Evolutionary conservation across 1,139 yeast genomes (phyloP).

Genomic region (Kluyveromyces sp.): DNA sequence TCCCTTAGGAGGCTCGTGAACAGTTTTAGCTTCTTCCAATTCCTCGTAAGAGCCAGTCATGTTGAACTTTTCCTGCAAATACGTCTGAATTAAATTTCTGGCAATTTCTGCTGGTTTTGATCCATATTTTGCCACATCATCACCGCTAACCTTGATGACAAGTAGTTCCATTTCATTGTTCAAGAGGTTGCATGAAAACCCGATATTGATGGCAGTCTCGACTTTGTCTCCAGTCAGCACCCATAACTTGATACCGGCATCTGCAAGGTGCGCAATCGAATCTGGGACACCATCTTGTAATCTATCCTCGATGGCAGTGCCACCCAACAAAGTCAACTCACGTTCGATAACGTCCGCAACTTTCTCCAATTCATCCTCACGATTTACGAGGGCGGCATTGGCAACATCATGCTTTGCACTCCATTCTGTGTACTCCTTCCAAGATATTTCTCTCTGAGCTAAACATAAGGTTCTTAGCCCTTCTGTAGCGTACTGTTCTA

Average conservation of each 20-base stretch:
- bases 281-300: slow-evolving; percentile 96
- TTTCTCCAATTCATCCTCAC: slow-evolving; percentile 72
- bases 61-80: slow-evolving; percentile 54
- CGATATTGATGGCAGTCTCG: slow-evolving; percentile 96
- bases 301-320: slow-evolving; percentile 96
- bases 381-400: slow-evolving; percentile 61
- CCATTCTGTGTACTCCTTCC: slow-evolving; percentile 63
- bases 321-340: slow-evolving; percentile 70
- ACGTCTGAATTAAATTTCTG: slow-evolving; percentile 50
- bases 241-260: slow-evolving; percentile 95
- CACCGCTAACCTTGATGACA: slow-evolving; percentile 51
- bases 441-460: slow-evolving; percentile 69
- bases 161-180: slow-evolving; percentile 82
- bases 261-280: slow-evolving; percentile 72
- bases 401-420: slow-evolving; percentile 63
- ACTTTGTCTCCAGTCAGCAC: slow-evolving; percentile 96
- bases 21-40: slow-evolving; percentile 55
- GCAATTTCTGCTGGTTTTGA: slow-evolving; percentile 36
- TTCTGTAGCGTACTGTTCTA: slow-evolving; percentile 92
- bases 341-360: slow-evolving; percentile 79
- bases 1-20: slow-evolving; percentile 74
- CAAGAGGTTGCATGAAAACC: slow-evolving; percentile 87
- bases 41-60: slow-evolving; percentile 53
- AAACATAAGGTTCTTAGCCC: slow-evolving; percentile 92
- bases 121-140: slow-evolving; percentile 37